A percentile compares a stretch with the other conserved stretches of the same genome.
Conservation (phyloP, 805 yeast species). For the Pichia insulana region DNA sequence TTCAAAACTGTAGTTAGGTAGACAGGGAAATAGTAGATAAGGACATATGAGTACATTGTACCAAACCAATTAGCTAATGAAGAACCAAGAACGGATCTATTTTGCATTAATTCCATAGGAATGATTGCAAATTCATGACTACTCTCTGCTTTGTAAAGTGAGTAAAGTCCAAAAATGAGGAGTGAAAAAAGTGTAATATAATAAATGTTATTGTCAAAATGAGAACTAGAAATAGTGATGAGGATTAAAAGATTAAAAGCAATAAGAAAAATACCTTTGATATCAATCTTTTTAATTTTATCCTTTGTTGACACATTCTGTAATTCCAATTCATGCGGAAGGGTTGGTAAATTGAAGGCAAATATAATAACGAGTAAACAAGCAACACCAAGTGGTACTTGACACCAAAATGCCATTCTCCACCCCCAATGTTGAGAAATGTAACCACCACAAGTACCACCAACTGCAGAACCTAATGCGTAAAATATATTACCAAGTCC, state of each 20-base stretch:
- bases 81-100: conserved; percentile 54
- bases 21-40: conserved; percentile 53
- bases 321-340: conserved; percentile 25
- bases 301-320: conserved; percentile 31
- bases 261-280: conserved; percentile 29
- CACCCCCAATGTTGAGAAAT: conserved; percentile 50
- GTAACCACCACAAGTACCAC: conserved; percentile 59
- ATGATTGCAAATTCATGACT: conserved; percentile 44
- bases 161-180: conserved; percentile 8
- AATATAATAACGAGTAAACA: conserved; percentile 33
- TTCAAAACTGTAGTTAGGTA: conserved; percentile 49
- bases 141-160: conserved; percentile 16
- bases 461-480: conserved; percentile 71
- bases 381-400: conserved; percentile 41
- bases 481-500: conserved; percentile 75
- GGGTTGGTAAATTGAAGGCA: conserved; percentile 36
- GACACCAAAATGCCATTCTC: conserved; percentile 55
- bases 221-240: conserved; percentile 30
- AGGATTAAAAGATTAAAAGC: conserved; percentile 26
- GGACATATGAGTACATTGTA: conserved; percentile 38
- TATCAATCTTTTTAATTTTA: conserved; percentile 49
- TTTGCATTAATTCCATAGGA: conserved; percentile 46
- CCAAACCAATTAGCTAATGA: conserved; percentile 57
- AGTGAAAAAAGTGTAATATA: conserved; percentile 1
- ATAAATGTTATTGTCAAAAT: conserved; percentile 23